Evolutionary conservation across 2,329 filamentous ascomycete species (phyloP), one percentile per base, ranked within the genome.

Genomic region (Teratosphaeria nubilosa): DNA sequence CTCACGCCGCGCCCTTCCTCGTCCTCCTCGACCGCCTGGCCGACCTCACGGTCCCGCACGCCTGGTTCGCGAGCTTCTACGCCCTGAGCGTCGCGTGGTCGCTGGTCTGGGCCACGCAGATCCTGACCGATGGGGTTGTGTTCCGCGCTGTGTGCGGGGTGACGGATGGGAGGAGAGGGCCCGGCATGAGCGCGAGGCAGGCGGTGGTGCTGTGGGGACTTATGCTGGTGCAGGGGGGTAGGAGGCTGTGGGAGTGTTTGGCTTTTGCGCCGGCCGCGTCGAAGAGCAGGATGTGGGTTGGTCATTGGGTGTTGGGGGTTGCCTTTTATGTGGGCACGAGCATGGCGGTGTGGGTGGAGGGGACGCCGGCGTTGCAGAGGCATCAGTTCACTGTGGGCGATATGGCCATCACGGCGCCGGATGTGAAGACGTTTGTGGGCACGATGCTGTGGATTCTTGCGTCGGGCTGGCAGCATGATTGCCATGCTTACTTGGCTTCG

Each of bases 41-140:
- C 34, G 74, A 72, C 41, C 71, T 81, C 64, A 82, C 83, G 69
- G 86, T 96, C 37, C 91, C 92, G 24, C 94, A 97, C 74, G 82
- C 82, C 61, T 97, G 89, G 85, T 97, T 97, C 73, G 81, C 80
- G 51, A 88, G 94, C 66, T 97, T 96, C 75, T 97, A 99, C 72
- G 69, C 88, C 56, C 71, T 85, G 37, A 92, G 89, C 3, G 75
- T 91, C 4, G 69, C 76, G 1, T 85, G 83, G 59, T 91, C 89
- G 0, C 67, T 83, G 4, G 87, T 91, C 71, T 96, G 91, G 90
- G 82, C 79, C 11, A n/a, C 27, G 14, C 57, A 62, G 37, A 81
- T 87, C 56, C 63, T 82, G 25, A 74, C 68, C 27, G 72, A 76
- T 60, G 87, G 88, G 1, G 61, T 68, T 0, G 65, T 82, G 20